Conservation (phyloP, 805 yeast genomes). For the Cyberlindnera subsufficiens region DNA sequence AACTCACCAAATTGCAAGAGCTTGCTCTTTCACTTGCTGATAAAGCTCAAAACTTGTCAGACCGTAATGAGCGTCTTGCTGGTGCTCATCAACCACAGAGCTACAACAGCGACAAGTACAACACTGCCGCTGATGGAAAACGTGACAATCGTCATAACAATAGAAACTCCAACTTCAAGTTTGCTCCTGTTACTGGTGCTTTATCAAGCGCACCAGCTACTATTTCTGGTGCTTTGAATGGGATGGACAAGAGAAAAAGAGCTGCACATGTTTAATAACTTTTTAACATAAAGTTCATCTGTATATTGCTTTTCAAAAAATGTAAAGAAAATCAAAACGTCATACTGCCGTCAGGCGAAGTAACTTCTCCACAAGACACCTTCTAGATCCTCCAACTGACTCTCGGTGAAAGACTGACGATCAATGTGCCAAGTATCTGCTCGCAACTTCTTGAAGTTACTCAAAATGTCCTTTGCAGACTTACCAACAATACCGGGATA, state of each 20-base stretch:
- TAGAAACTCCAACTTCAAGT: slow-evolving; percentile 24
- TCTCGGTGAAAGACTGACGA: slow-evolving; percentile 61
- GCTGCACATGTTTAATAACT: slow-evolving; percentile 16
- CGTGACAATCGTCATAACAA: slow-evolving; percentile 24
- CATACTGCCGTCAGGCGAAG: slow-evolving; percentile 45
- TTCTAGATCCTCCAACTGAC: slow-evolving; percentile 84
- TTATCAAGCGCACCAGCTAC: slow-evolving; percentile 28
- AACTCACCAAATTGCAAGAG: slow-evolving; percentile 79
- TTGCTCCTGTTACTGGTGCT: slow-evolving; percentile 29
- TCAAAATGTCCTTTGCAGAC: slow-evolving; percentile 73
- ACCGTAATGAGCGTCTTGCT: slow-evolving; percentile 79
- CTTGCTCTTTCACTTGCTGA: slow-evolving; percentile 82
- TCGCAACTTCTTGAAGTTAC: slow-evolving; percentile 84
- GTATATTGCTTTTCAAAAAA: background rate
- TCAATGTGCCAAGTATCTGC: slow-evolving; percentile 97
- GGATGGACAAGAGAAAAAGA: slow-evolving; percentile 29
- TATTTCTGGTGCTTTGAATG: slow-evolving; percentile 31
- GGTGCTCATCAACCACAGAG: slow-evolving; percentile 46
- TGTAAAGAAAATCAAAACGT: background rate
- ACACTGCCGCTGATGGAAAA: slow-evolving; percentile 14
- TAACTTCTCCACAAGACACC: slow-evolving; percentile 93
- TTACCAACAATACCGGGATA: slow-evolving; percentile 76
- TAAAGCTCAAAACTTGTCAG: slow-evolving; percentile 69
- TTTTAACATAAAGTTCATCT: background rate
- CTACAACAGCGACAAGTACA: slow-evolving; percentile 15